Evolutionary conservation across 495 filamentous ascomycete genomes (phyloP), one percentile per base, ranked within the genome.

Genomic region (Aspergillus bridgeri): DNA sequence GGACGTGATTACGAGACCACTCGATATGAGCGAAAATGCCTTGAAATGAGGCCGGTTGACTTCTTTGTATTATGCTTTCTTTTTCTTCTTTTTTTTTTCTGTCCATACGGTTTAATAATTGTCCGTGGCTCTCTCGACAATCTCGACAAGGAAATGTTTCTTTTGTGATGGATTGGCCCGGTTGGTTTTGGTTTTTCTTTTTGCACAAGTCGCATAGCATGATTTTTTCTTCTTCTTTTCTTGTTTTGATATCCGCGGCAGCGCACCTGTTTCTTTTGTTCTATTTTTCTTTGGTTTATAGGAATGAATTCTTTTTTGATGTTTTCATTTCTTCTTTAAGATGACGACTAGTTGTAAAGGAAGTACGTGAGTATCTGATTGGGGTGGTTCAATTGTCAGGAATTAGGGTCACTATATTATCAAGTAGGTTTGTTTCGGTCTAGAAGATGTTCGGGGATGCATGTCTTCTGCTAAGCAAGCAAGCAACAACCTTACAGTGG

Each of bases 41-140:
- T 52, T 46, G 29, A 47, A n/a, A 60, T 33, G 53, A 61, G 18
- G 45, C 51, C 19, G 24, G 24, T 57, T 61, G 54, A 53, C 55
- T 54, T 64, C 63, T 56, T 64, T 67, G 59, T 67, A 62, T 60
- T 62, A 64, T 67, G 57, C 22, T 60, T 61, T 55, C 57, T 25
- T 55, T 47, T 59, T 59, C 21, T n/a, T n/a, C n/a, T n/a, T n/a
- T n/a, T n/a, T 24, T 29, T 47, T 22, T 38, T 48, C 22, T 43
- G 46, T 43, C 46, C n/a, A 46, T 38, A 38, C 33, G 33, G 33
- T 38, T 51, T 24, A 27, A 51, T 51, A 33, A 27, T 51, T 25
- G 5, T 53, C 42, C 29, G 20, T 38, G 24, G 17, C 55, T 55
- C 45, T 18, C 27, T 25, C n/a, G n/a, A n/a, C n/a, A n/a, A n/a